phyloP scores from a whole-genome alignment of 2,329 filamentous ascomycete genomes.

The Fusarium oxysporum region DNA sequence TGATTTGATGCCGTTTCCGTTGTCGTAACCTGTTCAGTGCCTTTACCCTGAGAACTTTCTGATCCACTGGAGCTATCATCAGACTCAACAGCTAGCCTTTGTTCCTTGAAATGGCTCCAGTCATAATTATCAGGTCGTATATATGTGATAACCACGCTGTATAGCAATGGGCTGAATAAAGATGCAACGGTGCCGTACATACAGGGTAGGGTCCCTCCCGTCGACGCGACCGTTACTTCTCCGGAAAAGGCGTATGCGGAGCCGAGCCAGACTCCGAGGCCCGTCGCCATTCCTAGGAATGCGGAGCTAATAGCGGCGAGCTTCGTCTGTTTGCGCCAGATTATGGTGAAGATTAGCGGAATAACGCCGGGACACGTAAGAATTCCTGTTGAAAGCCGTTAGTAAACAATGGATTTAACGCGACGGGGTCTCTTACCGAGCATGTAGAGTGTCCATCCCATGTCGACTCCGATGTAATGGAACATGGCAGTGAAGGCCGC shows the following conservation, averaged over 20 bases:
- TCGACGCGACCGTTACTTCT: neutral
- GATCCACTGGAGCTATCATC: fast-evolving
- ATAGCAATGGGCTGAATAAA: neutral
- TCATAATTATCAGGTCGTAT: neutral
- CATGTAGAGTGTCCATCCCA: neutral
- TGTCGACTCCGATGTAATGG: neutral
- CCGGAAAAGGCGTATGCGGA: neutral
- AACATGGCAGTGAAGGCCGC: neutral
- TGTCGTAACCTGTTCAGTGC: fast-evolving
- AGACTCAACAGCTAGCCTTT: fast-evolving
- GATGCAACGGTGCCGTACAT: neutral
- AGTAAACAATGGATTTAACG: neutral
- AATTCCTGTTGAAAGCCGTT: neutral
- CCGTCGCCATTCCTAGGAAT: neutral
- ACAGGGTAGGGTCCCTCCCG: neutral
- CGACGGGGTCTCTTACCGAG: neutral
- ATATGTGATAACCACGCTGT: neutral
- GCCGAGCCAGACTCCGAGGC: neutral
- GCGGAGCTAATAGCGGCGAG: neutral
- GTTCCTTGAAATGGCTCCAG: neutral
- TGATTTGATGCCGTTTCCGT: neutral
- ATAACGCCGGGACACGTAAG: neutral
- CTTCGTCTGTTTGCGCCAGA: neutral
- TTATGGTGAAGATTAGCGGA: neutral
- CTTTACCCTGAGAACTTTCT: fast-evolving